These are phyloP conservation scores for Suillus fuscotomentosus DNA, from an alignment of 768 basidiomycete genomes.

Conservation along the genomic window DNA sequence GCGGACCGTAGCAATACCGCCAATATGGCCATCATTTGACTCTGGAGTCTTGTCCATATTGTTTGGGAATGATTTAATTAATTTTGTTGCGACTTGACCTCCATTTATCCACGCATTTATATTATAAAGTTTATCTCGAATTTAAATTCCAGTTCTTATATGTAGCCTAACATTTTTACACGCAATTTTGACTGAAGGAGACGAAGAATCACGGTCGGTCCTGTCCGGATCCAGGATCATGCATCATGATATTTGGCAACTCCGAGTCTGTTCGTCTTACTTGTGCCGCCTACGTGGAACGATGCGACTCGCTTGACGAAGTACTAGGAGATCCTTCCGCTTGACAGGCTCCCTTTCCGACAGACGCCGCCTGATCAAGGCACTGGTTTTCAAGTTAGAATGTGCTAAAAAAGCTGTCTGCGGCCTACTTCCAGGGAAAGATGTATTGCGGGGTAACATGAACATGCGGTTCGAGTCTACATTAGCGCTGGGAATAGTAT, in stretches of 20 bases:
- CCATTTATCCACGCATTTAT: neutral
- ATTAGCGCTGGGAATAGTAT: too few species aligned
- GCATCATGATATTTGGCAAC: neutral
- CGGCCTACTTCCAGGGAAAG: neutral
- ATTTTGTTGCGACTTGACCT: neutral
- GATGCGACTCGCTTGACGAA: neutral
- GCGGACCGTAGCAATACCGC: neutral
- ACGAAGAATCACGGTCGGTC: neutral
- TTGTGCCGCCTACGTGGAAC: neutral
- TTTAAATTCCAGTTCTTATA: neutral
- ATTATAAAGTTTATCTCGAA: neutral
- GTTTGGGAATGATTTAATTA: too few species aligned
- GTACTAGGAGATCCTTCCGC: neutral
- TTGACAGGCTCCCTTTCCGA: neutral
- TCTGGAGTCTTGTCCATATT: neutral
- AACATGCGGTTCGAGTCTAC: neutral
- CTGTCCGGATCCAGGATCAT: neutral
- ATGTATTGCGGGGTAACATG: neutral
- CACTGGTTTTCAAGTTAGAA: neutral
- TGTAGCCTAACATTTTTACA: neutral
- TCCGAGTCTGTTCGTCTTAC: neutral
- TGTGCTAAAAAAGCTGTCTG: neutral
- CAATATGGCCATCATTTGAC: neutral
- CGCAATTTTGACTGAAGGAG: neutral
- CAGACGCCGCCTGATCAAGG: neutral